Conservation (phyloP, 2,329 filamentous ascomycete genomes). For the Cordyceps militaris region DNA sequence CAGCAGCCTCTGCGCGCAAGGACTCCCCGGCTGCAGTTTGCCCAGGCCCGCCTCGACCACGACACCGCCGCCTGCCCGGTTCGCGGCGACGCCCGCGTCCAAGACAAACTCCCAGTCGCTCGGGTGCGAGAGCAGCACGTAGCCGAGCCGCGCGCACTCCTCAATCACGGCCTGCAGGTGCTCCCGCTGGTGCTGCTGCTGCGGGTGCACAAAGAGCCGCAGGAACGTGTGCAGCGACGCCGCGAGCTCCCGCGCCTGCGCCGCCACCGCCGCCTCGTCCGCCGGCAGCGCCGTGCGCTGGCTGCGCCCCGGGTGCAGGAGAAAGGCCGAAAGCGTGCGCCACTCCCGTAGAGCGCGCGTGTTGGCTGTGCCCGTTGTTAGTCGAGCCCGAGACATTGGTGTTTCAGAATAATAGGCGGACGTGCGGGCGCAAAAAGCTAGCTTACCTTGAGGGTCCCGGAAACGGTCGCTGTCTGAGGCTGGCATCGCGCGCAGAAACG, state of each 20-base stretch:
- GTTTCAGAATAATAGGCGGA: too few relatives aligned
- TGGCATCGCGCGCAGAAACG: conserved; percentile 25
- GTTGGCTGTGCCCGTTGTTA: conserved; percentile 17
- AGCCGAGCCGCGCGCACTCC: conserved; percentile 35
- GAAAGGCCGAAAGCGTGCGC: conserved; percentile 35
- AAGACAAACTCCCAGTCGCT: conserved; percentile 30
- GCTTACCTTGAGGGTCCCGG: conserved; percentile 25
- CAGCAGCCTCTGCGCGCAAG: conserved; percentile 19
- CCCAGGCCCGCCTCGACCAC: conserved; percentile 26
- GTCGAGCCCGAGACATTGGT: not conserved
- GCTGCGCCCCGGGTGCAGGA: conserved; percentile 32
- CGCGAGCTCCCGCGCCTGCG: conserved; percentile 27
- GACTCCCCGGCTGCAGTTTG: conserved; percentile 19
- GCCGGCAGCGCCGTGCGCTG: conserved; percentile 29
- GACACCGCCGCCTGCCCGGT: too few relatives aligned
- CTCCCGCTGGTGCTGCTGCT: conserved; percentile 25
- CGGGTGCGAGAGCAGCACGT: conserved; percentile 36
- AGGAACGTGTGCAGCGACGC: conserved; percentile 28
- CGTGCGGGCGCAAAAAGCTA: not conserved
- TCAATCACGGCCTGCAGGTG: conserved; percentile 33
- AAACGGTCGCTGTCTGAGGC: conserved; percentile 18
- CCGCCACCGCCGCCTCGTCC: conserved; percentile 22
- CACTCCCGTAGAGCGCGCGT: conserved; percentile 32
- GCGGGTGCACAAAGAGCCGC: conserved; percentile 25
- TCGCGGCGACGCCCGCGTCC: not conserved